Evolutionary conservation across 768 basidiomycete species (phyloP), one percentile per base, ranked within the genome.

Genomic region (Panus rudis): DNA sequence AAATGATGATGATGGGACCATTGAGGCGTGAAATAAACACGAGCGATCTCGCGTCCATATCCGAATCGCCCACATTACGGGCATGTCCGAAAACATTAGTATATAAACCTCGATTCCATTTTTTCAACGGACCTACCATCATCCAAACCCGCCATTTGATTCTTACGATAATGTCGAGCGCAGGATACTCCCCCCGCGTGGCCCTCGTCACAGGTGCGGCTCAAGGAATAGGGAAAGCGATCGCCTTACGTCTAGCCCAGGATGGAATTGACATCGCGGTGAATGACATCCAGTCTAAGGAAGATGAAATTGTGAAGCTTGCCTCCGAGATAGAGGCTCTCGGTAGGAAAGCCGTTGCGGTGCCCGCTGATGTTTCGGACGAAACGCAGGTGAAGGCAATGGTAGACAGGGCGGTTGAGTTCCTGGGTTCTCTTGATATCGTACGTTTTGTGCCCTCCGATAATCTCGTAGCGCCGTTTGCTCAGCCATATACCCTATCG

Each of bases 381-480:
- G 75, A 77, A 41, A 50, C 48, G 2, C 63, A 73, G 6, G 73
- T 78, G 2, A 57, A 66, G 42, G 42, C 21, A 5, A 63, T 76
- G 59, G 55, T 79, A 2, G 57, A 58, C 3, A 40, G 41, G 0
- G 52, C 53, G 11, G 52, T 57, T 1, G 30, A 57, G 6, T 47
- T 52, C 6, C 56, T 75, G 7, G 75, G 74, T 2, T 53, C 66
- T 3, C 46, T 79, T 17, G 71, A 76, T 47, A 72, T 73, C 16
- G 75, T 76, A 37, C 46, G 73, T 56, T 17, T 30, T 35, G n/a
- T n/a, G n/a, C n/a, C n/a, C n/a, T n/a, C n/a, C 4, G 10, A 19
- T 11, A n/a, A n/a, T 10, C n/a, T 10, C 14, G 2, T 20, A 16
- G 21, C n/a, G n/a, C n/a, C n/a, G n/a, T n/a, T n/a, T n/a, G n/a